These are phyloP conservation scores for Cruciata laevipes DNA, from an alignment of 257 asterid genomes.

Conservation along the genomic window DNA sequence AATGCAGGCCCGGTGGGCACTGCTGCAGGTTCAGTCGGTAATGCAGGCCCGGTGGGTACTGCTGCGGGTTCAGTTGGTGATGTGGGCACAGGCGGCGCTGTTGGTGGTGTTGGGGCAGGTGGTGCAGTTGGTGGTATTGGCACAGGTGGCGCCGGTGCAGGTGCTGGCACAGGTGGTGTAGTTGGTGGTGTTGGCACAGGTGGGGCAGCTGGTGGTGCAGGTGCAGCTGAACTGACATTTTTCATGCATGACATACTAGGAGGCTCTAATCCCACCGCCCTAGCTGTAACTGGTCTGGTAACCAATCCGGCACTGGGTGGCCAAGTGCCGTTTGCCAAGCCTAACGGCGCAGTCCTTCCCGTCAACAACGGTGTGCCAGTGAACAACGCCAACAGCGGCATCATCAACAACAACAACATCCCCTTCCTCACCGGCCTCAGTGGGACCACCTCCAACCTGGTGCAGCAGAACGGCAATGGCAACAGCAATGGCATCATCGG, in stretches of 20 bases:
- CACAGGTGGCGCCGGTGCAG: conserved; percentile 9
- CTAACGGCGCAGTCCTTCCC: conserved; percentile 76
- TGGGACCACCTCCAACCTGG: conserved; percentile 46
- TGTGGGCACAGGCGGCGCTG: background rate
- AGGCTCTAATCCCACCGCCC: conserved; percentile 73
- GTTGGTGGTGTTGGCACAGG: conserved; percentile 1
- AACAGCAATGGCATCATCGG: conserved; percentile 48
- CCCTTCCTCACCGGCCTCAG: conserved; percentile 85
- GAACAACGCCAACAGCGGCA: conserved; percentile 60
- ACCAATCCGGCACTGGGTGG: conserved; percentile 72
- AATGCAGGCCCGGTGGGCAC: conserved; percentile 4
- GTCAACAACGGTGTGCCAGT: conserved; percentile 52
- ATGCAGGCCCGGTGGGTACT: background rate
- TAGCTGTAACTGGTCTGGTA: conserved; percentile 73
- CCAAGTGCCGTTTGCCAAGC: conserved; percentile 83
- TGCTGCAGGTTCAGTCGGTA: conserved; percentile 10
- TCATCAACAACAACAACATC: conserved; percentile 63
- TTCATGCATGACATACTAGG: conserved; percentile 92
- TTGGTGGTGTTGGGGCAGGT: background rate
- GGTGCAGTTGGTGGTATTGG: background rate
- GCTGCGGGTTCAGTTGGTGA: conserved; percentile 6
- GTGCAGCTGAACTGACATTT: conserved; percentile 33
- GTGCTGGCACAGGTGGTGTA: too few species aligned
- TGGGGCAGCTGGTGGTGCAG: background rate
- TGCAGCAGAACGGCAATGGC: conserved; percentile 44